Conservation (phyloP, 106 monocot genomes). For the Hemerocallis citrina region DNA sequence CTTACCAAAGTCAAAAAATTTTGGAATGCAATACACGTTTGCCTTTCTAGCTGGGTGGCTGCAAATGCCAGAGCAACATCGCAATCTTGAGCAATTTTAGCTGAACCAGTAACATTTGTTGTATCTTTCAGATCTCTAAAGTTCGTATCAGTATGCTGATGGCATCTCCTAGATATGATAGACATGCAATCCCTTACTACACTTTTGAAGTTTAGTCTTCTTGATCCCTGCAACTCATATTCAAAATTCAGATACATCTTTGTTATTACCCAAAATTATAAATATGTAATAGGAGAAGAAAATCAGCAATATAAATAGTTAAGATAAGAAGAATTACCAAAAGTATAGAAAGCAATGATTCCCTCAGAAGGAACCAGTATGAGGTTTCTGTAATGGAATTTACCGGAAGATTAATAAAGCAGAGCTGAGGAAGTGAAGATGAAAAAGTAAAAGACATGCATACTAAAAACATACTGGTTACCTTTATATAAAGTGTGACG, state of each 20-base stretch:
- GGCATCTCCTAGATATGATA: conserved; percentile 31
- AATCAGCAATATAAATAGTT: neutral
- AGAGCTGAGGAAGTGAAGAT: neutral
- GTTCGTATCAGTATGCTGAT: conserved; percentile 8
- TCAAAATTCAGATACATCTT: neutral
- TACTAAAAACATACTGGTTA: conserved; percentile 7
- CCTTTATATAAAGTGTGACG: conserved; percentile 62
- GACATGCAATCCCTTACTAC: conserved; percentile 58
- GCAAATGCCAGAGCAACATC: conserved; percentile 32
- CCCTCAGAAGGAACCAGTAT: conserved; percentile 60
- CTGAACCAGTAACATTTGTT: conserved; percentile 12
- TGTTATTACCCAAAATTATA: neutral
- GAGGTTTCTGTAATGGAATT: conserved; percentile 34
- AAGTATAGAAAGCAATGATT: conserved; percentile 65
- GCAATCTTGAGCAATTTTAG: conserved; percentile 18
- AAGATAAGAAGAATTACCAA: conserved; percentile 38
- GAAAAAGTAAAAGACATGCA: neutral
- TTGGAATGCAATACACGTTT: conserved; percentile 30
- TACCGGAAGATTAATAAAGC: neutral
- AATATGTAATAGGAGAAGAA: neutral
- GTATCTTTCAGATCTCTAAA: conserved; percentile 14
- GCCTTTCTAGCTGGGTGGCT: conserved; percentile 26
- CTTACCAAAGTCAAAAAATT: conserved; percentile 63
- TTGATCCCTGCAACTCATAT: conserved; percentile 53
- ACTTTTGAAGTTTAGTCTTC: conserved; percentile 54